A percentile compares a stretch with the other conserved stretches of the same genome.
These are phyloP conservation scores for Marchantia polymorpha DNA, from an alignment of 225 moss, liverwort and hornwort genomes.

Conservation along the genomic window DNA sequence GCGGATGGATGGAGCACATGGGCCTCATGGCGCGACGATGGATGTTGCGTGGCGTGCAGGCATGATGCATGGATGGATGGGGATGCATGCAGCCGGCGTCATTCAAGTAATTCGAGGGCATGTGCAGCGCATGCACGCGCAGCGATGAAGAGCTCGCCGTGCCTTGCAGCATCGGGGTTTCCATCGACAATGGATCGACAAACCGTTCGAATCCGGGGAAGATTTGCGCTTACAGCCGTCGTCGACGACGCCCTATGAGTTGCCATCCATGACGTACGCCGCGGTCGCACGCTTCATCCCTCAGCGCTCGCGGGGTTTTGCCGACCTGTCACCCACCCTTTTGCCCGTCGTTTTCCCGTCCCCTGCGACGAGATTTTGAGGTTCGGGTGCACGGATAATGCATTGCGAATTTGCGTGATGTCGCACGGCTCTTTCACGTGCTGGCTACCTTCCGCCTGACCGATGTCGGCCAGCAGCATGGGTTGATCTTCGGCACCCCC, in stretches of 20 bases:
- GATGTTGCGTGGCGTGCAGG: slow-evolving; percentile 28
- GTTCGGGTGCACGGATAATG: neutral
- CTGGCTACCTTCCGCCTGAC: neutral
- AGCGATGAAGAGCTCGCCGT: neutral
- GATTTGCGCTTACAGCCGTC: neutral
- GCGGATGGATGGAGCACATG: neutral
- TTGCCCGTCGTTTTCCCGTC: neutral
- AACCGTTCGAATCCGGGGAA: slow-evolving; percentile 13
- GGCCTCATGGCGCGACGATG: neutral
- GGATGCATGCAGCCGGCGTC: slow-evolving; percentile 19
- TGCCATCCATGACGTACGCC: neutral
- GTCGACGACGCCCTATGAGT: neutral
- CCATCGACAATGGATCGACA: slow-evolving; percentile 14
- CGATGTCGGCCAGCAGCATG: slow-evolving; percentile 8
- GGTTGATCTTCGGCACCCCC: slow-evolving; percentile 2
- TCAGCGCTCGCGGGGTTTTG: neutral
- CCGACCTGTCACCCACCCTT: neutral
- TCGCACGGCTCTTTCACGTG: neutral
- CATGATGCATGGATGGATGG: slow-evolving; percentile 28
- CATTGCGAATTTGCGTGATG: neutral
- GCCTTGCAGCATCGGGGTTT: neutral
- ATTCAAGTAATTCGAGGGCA: slow-evolving; percentile 17
- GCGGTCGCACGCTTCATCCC: neutral
- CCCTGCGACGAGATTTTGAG: neutral
- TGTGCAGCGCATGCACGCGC: slow-evolving; percentile 26